Evolutionary conservation across 1,139 yeast species (phyloP).

Genomic region (Taphrina deformans): DNA sequence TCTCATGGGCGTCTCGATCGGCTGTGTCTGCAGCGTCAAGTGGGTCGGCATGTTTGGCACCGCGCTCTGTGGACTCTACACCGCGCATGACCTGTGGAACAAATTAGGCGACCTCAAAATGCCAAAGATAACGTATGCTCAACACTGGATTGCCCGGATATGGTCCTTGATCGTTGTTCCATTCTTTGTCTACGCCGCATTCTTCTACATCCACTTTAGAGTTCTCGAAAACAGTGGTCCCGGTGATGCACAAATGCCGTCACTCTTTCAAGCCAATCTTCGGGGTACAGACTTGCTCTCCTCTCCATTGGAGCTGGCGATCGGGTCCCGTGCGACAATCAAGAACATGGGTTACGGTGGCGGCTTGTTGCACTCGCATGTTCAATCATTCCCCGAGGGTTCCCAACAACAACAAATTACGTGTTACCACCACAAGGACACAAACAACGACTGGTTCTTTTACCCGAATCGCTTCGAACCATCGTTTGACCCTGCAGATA

Average conservation of each 20-base stretch:
- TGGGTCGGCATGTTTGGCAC: constrained; percentile 95
- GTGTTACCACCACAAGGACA: constrained; percentile 87
- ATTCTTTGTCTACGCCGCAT: constrained; percentile 60
- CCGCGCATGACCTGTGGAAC: constrained; percentile 68
- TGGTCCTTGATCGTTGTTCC: constrained; percentile 73
- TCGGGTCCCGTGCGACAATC: constrained; percentile 75
- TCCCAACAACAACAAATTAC: constrained; percentile 96
- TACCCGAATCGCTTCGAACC: constrained; percentile 63
- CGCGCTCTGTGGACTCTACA: constrained; percentile 79
- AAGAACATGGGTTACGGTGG: constrained; percentile 92
- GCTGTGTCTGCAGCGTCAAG: constrained; percentile 82
- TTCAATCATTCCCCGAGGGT: constrained; percentile 91
- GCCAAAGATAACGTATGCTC: constrained; percentile 50
- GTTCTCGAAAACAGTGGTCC: constrained; percentile 80
- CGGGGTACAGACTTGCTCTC: constrained; percentile 74
- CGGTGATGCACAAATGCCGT: constrained; percentile 96
- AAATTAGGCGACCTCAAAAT: constrained; percentile 57
- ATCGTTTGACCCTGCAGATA: constrained; percentile 42
- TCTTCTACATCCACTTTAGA: constrained; percentile 78
- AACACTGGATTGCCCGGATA: constrained; percentile 76
- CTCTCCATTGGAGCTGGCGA: constrained; percentile 85
- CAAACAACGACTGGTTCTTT: constrained; percentile 86
- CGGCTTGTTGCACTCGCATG: constrained; percentile 90
- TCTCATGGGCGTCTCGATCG: constrained; percentile 76
- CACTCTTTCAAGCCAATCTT: constrained; percentile 92